Evolutionary conservation across 2,329 filamentous ascomycete genomes (phyloP), one percentile per base, ranked within the genome.

Genomic region (Pestalotiopsis sp.): DNA sequence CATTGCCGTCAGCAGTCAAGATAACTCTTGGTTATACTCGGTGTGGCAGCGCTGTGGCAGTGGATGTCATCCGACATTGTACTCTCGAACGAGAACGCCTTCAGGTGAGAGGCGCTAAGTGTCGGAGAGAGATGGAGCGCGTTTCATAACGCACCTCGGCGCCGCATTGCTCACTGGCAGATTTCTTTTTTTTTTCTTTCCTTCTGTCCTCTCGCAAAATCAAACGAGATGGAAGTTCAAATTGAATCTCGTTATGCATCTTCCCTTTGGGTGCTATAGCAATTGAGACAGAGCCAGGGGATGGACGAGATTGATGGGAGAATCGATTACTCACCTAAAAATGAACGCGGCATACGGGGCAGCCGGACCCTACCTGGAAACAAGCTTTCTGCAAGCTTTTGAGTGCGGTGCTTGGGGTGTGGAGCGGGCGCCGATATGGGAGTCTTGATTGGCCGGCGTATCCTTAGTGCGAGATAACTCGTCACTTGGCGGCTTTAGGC

Each of bases 361-460:
- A 52, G 17, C 45, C 45, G 45, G 45, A n/a, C 45, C 45, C 45
- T 52, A 52, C 13, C 57, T 41, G 52, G 27, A 67, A 56, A 67
- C 65, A 67, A 67, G 64, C 64, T 66, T 66, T 58, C 64, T 49
- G 27, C 64, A 66, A 66, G 65, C 65, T 67, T 67, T 67, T 49
- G 20, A 27, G 65, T 31, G 64, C 31, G 25, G 36, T 56, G 63
- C 49, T 25, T 7, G 31, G 45, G 45, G 41, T 31, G 64, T 45
- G 27, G 25, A 12, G 41, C 52, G 25, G 25, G 36, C 52, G 13
- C 17, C 2, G 38, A 59, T 9, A 17, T 5, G 4, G 17, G 20
- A 52, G 9, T 23, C 5, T 5, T 52, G 27, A 67, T 59, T 61
- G 65, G 52, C 20, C 20, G 11, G 11, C 6, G 3, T 6, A 4